Evolutionary conservation across 345 rosid species (phyloP).

Genomic region (Eucalyptus coolabah): DNA sequence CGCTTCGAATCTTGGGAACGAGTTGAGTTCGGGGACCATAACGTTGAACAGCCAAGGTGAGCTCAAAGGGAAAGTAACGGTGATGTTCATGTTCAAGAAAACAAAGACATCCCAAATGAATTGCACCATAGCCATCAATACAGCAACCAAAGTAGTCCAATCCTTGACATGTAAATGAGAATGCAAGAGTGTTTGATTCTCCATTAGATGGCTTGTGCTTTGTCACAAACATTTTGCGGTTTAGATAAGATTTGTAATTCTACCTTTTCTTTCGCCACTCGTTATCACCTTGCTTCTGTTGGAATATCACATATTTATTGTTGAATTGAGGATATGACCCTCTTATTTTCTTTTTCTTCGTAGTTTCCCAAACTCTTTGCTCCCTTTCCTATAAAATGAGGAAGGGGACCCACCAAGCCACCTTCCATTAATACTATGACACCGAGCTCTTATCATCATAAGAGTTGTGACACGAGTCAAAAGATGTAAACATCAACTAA

Average conservation of each 20-base stretch:
- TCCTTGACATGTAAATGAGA: not conserved
- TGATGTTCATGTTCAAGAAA: not conserved
- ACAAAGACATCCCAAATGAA: not conserved
- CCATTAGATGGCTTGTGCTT: not conserved
- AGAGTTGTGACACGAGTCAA: not conserved
- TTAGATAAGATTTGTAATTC: not conserved
- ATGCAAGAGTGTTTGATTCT: not conserved
- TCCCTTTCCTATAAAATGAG: not conserved
- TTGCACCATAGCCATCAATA: not conserved
- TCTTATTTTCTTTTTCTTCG: not conserved
- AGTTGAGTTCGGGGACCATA: not conserved
- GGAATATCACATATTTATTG: not conserved
- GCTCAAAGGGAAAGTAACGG: not conserved
- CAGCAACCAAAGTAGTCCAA: not conserved
- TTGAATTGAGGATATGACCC: not conserved
- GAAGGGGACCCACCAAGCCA: not conserved
- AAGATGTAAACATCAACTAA: not conserved
- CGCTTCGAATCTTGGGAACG: not conserved
- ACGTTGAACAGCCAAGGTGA: not conserved
- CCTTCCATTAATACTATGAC: not conserved
- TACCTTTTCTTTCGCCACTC: not conserved
- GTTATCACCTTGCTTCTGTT: not conserved
- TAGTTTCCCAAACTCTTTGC: not conserved
- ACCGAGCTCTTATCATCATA: not conserved
- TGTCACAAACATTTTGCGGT: not conserved